A percentile compares a stretch with the other conserved stretches of the same genome.
phyloP scores from a whole-genome alignment of 2,329 filamentous ascomycete species.

The Chaetomiaceae sp. region DNA sequence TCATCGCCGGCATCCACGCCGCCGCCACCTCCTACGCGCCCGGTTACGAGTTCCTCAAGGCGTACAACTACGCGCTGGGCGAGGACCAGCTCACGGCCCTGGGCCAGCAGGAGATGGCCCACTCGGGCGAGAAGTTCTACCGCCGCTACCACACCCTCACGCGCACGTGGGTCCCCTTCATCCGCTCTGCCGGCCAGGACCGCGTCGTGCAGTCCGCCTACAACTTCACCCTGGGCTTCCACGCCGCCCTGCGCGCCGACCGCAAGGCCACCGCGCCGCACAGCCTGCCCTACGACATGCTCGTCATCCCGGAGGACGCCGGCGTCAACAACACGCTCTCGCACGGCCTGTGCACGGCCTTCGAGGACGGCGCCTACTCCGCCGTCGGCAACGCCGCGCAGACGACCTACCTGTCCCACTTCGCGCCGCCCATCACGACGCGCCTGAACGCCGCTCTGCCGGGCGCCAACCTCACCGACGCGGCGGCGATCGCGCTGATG shows the following conservation, averaged over 20 bases:
- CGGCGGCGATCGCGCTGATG: constrained; percentile 69
- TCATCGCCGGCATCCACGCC: constrained; percentile 60
- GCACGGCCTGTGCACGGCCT: constrained; percentile 64
- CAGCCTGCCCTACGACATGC: constrained; percentile 47
- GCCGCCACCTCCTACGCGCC: constrained; percentile 50
- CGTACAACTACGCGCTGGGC: constrained; percentile 62
- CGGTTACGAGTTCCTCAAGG: constrained; percentile 62
- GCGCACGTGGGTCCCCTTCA: constrained; percentile 39
- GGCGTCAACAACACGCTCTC: constrained; percentile 76
- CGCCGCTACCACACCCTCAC: constrained; percentile 61
- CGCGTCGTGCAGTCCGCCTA: constrained; percentile 53
- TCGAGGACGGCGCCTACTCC: constrained; percentile 54
- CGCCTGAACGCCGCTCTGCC: constrained; percentile 64
- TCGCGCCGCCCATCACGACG: constrained; percentile 59
- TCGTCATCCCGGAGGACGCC: constrained; percentile 62
- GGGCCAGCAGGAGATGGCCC: constrained; percentile 62
- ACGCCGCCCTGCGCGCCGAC: constrained; percentile 42
- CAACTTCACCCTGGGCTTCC: constrained; percentile 71
- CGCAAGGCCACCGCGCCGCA: constrained; percentile 31
- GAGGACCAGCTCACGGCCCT: constrained; percentile 51
- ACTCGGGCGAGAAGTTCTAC: constrained; percentile 73
- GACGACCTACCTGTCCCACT: constrained; percentile 53
- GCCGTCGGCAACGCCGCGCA: constrained; percentile 46
- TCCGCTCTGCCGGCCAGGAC: constrained; percentile 37
- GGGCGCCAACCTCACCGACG: constrained; percentile 56